Conservation (phyloP, 2,329 filamentous ascomycete genomes). For the Tothia fuscella region DNA sequence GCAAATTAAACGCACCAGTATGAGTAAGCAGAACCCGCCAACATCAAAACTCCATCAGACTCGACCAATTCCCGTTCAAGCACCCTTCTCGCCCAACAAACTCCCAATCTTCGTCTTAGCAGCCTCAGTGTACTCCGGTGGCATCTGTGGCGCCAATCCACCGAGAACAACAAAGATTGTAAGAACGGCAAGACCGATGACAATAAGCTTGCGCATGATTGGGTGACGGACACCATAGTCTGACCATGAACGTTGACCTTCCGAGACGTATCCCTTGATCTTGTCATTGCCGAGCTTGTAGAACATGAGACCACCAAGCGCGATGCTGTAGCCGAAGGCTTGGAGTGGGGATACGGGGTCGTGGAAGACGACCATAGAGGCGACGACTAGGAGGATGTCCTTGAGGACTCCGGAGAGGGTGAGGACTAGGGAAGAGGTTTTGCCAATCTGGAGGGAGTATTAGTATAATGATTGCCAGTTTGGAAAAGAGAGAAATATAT, state of each 20-base stretch:
- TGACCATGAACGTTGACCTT: constrained; percentile 67
- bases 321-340: constrained; percentile 74
- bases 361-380: constrained; percentile 72
- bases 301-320: constrained; percentile 66
- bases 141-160: constrained; percentile 28
- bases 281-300: constrained; percentile 79
- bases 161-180: constrained; percentile 58
- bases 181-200: constrained; percentile 52
- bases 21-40: too few relatives aligned
- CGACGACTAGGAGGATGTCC: constrained; percentile 70
- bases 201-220: constrained; percentile 62
- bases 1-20: too few relatives aligned
- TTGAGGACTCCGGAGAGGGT: constrained; percentile 81
- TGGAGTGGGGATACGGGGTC: constrained; percentile 64
- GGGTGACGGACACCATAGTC: constrained; percentile 74
- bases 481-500: constrained; percentile 29
- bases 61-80: too few relatives aligned
- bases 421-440: constrained; percentile 74
- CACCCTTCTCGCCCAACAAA: constrained; percentile 21
- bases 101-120: constrained; percentile 23
- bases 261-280: constrained; percentile 64
- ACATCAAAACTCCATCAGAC: too few relatives aligned
- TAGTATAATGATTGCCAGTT: background rate
- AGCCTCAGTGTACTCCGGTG: constrained; percentile 25
- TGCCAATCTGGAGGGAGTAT: constrained; percentile 54